phyloP scores from a whole-genome alignment of 2,329 filamentous ascomycete genomes.

The Stagonosporopsis vannaccii region DNA sequence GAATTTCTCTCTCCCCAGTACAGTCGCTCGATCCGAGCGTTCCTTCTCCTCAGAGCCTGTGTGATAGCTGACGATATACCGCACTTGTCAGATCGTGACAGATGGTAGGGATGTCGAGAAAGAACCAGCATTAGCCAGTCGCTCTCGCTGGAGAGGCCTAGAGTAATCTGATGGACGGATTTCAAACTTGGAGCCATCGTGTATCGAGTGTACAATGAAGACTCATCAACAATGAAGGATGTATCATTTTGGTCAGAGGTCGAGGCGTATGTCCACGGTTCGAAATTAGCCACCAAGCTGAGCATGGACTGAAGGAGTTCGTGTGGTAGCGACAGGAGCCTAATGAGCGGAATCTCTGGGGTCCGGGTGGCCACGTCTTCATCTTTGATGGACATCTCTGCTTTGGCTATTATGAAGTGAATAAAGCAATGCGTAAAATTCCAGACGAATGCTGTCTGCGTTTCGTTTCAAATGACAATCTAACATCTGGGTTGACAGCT shows the following conservation, averaged over 20 bases:
- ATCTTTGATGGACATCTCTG: neutral
- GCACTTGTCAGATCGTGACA: neutral
- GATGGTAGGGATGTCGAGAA: slow-evolving; percentile 1
- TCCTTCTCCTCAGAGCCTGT: slow-evolving; percentile 6
- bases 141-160: neutral
- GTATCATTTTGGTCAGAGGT: neutral
- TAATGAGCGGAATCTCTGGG: neutral
- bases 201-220: neutral
- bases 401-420: neutral
- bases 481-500: neutral
- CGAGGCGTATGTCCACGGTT: neutral
- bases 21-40: neutral
- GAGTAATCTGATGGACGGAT: too few relatives aligned
- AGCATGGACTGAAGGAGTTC: neutral
- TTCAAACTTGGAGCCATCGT: neutral
- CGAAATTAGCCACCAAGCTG: neutral
- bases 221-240: neutral
- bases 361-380: neutral
- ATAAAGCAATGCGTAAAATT: neutral
- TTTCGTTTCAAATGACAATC: neutral
- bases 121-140: neutral
- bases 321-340: neutral
- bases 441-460: neutral
- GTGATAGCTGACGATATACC: neutral
- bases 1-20: neutral